Base-by-base conservation (phyloP, 108 stramenopile species). In the Cyclotella cryptica region DNA sequence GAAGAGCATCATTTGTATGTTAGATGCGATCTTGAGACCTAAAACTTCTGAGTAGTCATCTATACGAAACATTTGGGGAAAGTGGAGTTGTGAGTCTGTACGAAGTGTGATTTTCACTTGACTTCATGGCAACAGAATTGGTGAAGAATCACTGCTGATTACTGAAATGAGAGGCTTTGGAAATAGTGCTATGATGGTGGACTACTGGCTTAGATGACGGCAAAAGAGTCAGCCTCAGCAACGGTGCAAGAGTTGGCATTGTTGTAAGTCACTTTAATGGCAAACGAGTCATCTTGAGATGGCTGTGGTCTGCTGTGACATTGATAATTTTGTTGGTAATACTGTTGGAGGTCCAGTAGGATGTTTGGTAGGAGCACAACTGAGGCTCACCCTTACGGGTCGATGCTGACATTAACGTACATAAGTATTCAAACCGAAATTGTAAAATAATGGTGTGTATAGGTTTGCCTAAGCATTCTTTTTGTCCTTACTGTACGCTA, bases 11-110 rank as follows among this genome's bases (percentile, higher is more conserved):
- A 65, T 65, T 22, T 13, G 64, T 1, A 51, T 51, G 14, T 24
- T 44, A 7, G 42, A 35, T 13, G 42, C 45, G 1, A 21, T 45
- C 22, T 4, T 46, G 9, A 43, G 64, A 14, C 64, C 64, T 0
- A 65, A 21, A 2, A 65, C 64, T 13, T 26, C 28, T n/a, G 64
- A 65, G 43, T 65, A 65, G 10, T 65, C 64, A 45, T 65, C 24
- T 19, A 65, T 19, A n/a, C 1, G 43, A 65, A 45, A 43, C 24
- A 26, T 65, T 65, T 10, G 6, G 44, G 64, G 0, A 65, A 24
- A 12, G 19, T 51, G 8, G 49, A 19, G 49, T 51, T 51, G 3
- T 3, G 17, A 19, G 17, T 3, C 19, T 51, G 49, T 7, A 51
- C 8, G 49, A 19, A 3, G 17, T 51, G 49, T 19, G 6, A 8